A percentile compares a stretch with the other conserved stretches of the same genome.
Conservation (phyloP, 768 basidiomycete species). For the Pholiota conissans region DNA sequence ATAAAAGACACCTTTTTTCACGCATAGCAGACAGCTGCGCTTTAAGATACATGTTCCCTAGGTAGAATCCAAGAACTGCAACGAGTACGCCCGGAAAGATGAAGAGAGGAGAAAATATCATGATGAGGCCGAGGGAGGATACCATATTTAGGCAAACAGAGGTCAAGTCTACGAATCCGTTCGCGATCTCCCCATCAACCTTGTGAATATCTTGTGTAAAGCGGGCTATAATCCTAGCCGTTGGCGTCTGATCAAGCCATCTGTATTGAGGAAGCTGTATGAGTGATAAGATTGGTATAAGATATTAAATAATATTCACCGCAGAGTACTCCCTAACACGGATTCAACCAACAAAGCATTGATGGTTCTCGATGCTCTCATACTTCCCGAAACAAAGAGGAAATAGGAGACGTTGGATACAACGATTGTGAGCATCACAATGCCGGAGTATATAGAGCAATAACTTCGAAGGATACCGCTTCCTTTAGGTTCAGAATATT, state of each 20-base stretch:
- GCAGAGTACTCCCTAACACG: slow-evolving; percentile 4
- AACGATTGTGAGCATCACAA: neutral
- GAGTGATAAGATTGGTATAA: too few species aligned
- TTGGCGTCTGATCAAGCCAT: slow-evolving; percentile 7
- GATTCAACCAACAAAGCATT: neutral
- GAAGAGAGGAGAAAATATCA: slow-evolving; percentile 3
- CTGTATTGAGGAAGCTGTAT: neutral
- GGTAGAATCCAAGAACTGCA: neutral
- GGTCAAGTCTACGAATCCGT: neutral
- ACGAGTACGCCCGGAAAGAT: neutral
- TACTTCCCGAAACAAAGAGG: neutral
- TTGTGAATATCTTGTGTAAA: slow-evolving; percentile 6
- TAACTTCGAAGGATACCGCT: neutral
- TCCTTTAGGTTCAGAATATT: neutral
- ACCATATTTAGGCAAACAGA: neutral
- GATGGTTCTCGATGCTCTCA: neutral
- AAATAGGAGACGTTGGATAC: neutral
- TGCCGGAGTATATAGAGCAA: neutral
- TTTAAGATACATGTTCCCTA: slow-evolving; percentile 3
- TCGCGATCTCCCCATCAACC: neutral
- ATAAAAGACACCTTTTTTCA: neutral
- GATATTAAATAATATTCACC: neutral
- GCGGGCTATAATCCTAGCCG: slow-evolving; percentile 1
- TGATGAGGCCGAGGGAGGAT: neutral
- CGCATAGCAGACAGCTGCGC: slow-evolving; percentile 1